Evolutionary conservation across 345 rosid genomes (phyloP), one percentile per base, ranked within the genome.

Genomic region (Lepidium sativum): DNA sequence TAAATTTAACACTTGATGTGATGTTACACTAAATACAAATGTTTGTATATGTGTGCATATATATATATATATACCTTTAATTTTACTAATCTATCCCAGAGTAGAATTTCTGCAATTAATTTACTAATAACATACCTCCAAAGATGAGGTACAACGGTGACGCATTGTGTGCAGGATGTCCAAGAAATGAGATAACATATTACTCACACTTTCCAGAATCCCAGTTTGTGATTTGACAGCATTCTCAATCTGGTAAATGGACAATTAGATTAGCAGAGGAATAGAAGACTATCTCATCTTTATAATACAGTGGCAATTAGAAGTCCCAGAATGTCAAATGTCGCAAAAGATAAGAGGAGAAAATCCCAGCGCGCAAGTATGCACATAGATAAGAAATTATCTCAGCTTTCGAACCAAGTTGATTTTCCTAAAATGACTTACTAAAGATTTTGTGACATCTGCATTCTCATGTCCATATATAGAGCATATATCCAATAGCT

Each of bases 401-500:
- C 58, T 41, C 42, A 62, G 40, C 50, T 70, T 62, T 62, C 9
- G 4, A 27, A 70, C 17, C 18, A 63, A 37, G 27, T 16, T 45
- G 15, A 47, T 18, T 34, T 21, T 37, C 15, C 23, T 51, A 11
- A 33, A 62, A 59, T 21, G 23, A 69, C 79, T 78, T 77, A 94
- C 99, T 83, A 87, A 81, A 67, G 78, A 67, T 78, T 78, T 79
- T 50, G 96, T 81, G 78, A 94, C 65, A 54, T 87, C 92, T 80
- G 78, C 87, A 80, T 94, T 94, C 75, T 87, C 97, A 79, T 82
- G 97, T 64, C 96, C 95, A 75, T 86, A 90, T 48, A 90, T 82
- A 67, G 92, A 96, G 66, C 95, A 90, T 57, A 88, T 79, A 79
- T 94, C 99, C 76, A 94, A 77, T 79, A 94, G 76, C 81, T 87